A percentile compares a stretch with the other conserved stretches of the same genome.
phyloP scores from a whole-genome alignment of 1,284 basidiomycete genomes.

The Rhizopogon hawkerae region DNA sequence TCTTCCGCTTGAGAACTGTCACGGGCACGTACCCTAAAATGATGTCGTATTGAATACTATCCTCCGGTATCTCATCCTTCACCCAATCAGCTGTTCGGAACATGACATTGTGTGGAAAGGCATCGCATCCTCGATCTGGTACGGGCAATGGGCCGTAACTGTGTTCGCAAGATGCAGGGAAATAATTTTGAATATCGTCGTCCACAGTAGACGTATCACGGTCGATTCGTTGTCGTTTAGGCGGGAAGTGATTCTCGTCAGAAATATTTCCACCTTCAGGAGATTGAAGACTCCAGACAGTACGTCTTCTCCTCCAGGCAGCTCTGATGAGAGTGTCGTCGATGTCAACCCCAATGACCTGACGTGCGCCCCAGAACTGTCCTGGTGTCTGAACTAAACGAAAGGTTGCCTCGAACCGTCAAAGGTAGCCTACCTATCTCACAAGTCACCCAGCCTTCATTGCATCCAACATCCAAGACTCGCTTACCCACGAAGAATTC shows the following conservation, averaged over 20 bases:
- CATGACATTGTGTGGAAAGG: slow-evolving; percentile 67
- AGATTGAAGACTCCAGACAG: slow-evolving; percentile 60
- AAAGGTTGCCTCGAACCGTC: no score
- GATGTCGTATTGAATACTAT: slow-evolving; percentile 57
- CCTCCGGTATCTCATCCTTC: slow-evolving; percentile 44
- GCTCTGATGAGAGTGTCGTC: slow-evolving; percentile 60
- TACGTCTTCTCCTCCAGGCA: slow-evolving; percentile 61
- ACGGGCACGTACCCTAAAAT: slow-evolving; percentile 55
- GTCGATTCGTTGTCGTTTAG: slow-evolving; percentile 13
- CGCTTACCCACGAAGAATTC: slow-evolving; percentile 44
- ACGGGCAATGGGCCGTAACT: slow-evolving; percentile 66
- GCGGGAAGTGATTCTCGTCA: background rate
- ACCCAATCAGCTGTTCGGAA: slow-evolving; percentile 70
- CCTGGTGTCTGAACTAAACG: slow-evolving; percentile 33
- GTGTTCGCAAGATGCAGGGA: slow-evolving; percentile 67
- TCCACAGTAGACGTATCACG: slow-evolving; percentile 4
- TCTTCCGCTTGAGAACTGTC: background rate
- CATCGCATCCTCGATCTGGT: slow-evolving; percentile 25
- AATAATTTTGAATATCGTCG: slow-evolving; percentile 34
- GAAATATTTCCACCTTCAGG: slow-evolving; percentile 21
- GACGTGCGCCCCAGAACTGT: slow-evolving; percentile 49
- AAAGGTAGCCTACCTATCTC: slow-evolving; percentile 54
- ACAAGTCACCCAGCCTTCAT: slow-evolving; percentile 74
- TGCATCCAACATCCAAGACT: slow-evolving; percentile 77
- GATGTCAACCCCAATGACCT: slow-evolving; percentile 73